A percentile compares a stretch with the other conserved stretches of the same genome.
These are phyloP conservation scores for Neopestalotiopsis rosae DNA, from an alignment of 2,329 filamentous ascomycete species.

Conservation along the genomic window DNA sequence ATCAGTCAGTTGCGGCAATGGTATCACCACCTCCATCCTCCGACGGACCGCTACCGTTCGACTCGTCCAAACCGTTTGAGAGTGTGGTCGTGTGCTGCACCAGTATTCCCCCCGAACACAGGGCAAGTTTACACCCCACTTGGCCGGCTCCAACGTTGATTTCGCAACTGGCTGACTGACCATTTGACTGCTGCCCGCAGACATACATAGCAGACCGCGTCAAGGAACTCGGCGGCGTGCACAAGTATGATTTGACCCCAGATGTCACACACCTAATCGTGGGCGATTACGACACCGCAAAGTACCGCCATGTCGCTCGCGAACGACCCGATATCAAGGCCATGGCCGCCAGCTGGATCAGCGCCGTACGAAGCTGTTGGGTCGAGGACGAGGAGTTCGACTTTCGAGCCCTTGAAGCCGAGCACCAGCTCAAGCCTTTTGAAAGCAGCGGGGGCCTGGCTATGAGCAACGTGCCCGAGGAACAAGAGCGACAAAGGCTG, in stretches of 20 bases:
- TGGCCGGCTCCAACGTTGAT: not conserved
- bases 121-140: conserved; percentile 58
- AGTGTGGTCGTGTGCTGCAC: conserved; percentile 88
- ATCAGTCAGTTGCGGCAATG: conserved; percentile 13
- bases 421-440: conserved; percentile 70
- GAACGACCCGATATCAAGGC: conserved; percentile 86
- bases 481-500: conserved; percentile 45
- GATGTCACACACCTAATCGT: conserved; percentile 96
- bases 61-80: conserved; percentile 67
- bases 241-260: conserved; percentile 90
- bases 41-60: conserved; percentile 39
- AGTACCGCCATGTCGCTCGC: conserved; percentile 94
- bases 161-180: conserved; percentile 1
- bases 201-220: conserved; percentile 67
- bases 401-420: conserved; percentile 69
- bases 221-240: conserved; percentile 81
- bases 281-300: conserved; percentile 85
- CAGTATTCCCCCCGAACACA: conserved; percentile 77
- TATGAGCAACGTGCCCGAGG: conserved; percentile 29
- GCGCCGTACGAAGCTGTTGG: conserved; percentile 81
- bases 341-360: conserved; percentile 83
- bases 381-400: conserved; percentile 79
- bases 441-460: conserved; percentile 55
- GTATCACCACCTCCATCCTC: conserved; percentile 6
- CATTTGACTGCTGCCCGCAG: conserved; percentile 33